Evolutionary conservation across 352 stramenopile species (phyloP), one percentile per base, ranked within the genome.

Genomic region (Globisporangium yorkense): DNA sequence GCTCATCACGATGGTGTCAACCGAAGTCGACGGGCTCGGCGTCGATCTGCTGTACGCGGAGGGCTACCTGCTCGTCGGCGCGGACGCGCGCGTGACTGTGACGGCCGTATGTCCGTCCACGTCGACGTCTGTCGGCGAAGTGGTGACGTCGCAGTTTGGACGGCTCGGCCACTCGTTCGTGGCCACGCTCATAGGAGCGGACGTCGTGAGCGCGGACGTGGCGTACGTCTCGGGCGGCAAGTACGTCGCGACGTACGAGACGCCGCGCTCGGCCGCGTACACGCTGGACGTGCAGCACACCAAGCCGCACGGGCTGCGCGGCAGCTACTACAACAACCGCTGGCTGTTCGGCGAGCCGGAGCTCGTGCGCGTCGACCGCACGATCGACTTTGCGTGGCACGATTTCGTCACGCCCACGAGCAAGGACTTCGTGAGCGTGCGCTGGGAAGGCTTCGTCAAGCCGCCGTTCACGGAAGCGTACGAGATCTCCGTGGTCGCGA

Each of bases 301-400:
- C 5, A 61, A 73, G n/a, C 71, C 73, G 21, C 80, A 77, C 51
- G 96, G 96, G 4, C 75, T 99, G 2, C 37, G 82, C 6, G 96
- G 88, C 0, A 77, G 88, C 61, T 99, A 99, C 67, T 99, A 96
- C 61, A 98, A 96, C 66, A 99, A 99, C 65, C 81, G 94, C 0
- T 98, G 95, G 95, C 72, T 98, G 24, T 91, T 95, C 51, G 92
- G 89, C 12, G 71, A 74, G 6, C 83, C 94, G 6, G 77, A 87
- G 27, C 41, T 97, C 1, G 81, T 80, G 44, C 82, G 94, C 18
- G 67, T 98, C 2, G 96, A 99, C 64, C 45, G 66, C 9, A 62
- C 70, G 4, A 81, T 99, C 51, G 79, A 98, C 62, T 98, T 99
- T 65, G 61, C 74, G 3, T 99, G 96, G 96, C 65, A 75, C 16